Conservation (phyloP, 2,329 filamentous ascomycete species). For the Coccinonectria pachysandricola region DNA sequence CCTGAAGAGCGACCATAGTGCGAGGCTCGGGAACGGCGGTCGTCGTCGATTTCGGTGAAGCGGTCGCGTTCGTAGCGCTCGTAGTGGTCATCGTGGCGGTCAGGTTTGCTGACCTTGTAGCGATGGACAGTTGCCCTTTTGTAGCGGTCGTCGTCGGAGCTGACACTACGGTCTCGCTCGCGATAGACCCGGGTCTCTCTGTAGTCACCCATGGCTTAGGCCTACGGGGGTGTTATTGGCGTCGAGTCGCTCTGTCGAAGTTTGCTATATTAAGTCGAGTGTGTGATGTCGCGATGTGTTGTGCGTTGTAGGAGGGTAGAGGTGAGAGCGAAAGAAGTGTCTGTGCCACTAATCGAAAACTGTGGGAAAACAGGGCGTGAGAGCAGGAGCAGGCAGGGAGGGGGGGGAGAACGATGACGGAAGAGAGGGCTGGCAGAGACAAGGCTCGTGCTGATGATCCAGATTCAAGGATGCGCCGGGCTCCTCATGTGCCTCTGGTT, state of each 20-base stretch:
- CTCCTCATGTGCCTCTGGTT: too few species aligned
- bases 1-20: conserved; percentile 28
- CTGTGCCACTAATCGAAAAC: too few species aligned
- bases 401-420: conserved; percentile 17
- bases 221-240: too few species aligned
- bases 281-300: conserved; percentile 6
- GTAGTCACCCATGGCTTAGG: conserved; percentile 26
- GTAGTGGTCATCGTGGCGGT: conserved; percentile 31
- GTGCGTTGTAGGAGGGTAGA: conserved; percentile 3
- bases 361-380: conserved; percentile 11
- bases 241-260: too few species aligned
- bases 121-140: conserved; percentile 39
- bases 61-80: too few species aligned
- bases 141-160: conserved; percentile 33
- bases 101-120: conserved; percentile 39
- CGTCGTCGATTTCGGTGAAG: conserved; percentile 35
- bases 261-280: too few species aligned
- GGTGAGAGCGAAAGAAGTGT: conserved; percentile 1
- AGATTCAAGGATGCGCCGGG: too few species aligned
- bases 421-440: conserved; percentile 10
- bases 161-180: conserved; percentile 21
- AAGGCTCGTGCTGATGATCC: conserved; percentile 2
- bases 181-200: conserved; percentile 25
- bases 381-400: conserved; percentile 7
- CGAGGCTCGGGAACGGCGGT: conserved; percentile 34